Base-by-base conservation (phyloP, 805 yeast species). In the Nakazawaea molendinolei region DNA sequence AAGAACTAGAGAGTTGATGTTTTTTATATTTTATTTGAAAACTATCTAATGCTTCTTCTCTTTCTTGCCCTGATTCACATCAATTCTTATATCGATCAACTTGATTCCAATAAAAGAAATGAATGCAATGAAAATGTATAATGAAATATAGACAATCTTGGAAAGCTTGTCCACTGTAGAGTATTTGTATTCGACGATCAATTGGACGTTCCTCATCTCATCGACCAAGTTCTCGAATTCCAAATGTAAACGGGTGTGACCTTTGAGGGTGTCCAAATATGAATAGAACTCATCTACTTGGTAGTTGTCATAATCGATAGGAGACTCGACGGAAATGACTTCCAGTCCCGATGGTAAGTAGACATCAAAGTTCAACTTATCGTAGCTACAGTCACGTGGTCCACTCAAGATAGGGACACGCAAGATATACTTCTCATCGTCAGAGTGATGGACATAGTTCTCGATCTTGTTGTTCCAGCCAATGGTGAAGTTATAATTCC, bases 401-500 rank as follows among this genome's bases (percentile, higher is more conserved):
- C 92, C 86, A 51, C 76, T 76, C 24, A 92, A 49, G 16, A 87
- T 50, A 12, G 96, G 95, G 21, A 89, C 73, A 35, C 65, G 69
- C 22, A 83, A 60, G 9, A 82, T 52, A 52, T 74, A 85, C 10
- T 64, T 57, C 40, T 73, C 77, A 8, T 63, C 61, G 15, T 46
- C 50, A 19, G 46, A 41, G 13, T 65, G 47, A 47, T 61, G 76
- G 35, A 84, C 64, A 46, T 69, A 79, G 30, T 73, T 60, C 12
- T 61, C 50, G 28, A 89, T 59, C 15, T 67, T 61, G 44, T 76
- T 72, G 33, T 79, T 74, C 95, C 95, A 92, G n/a, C 97, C 97
- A 47, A 90, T 59, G 16, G 97, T 92, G 67, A 86, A 92, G 61
- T 90, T 86, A 61, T 86, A 90, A 50, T 79, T 71, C 98, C 98